phyloP scores from a whole-genome alignment of 805 yeast genomes.

The Kodamaea leandrae region DNA sequence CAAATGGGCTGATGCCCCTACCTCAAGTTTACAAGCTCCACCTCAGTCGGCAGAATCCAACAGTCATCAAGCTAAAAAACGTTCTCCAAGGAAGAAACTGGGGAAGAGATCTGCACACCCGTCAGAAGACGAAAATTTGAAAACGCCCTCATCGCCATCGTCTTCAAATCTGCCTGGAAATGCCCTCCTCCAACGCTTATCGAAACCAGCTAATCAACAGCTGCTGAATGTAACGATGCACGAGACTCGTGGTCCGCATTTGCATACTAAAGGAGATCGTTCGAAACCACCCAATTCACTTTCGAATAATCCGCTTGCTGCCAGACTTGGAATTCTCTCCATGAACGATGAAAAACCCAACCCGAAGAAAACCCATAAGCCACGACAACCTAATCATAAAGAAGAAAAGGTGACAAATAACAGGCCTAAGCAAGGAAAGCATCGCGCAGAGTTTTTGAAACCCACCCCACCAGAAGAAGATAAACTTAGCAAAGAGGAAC shows the following conservation, averaged over 20 bases:
- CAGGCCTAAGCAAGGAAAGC: background rate
- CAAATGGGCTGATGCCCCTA: constrained; percentile 32
- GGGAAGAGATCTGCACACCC: too few species aligned
- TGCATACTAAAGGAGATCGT: background rate
- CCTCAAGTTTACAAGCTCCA: constrained; percentile 2
- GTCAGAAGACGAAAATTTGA: too few species aligned
- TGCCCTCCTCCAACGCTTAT: too few species aligned
- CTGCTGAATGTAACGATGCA: too few species aligned
- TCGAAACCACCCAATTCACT: background rate
- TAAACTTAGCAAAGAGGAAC: constrained; percentile 5
- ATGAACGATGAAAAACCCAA: background rate
- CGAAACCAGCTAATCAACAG: too few species aligned
- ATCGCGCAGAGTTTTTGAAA: background rate
- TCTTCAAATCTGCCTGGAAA: too few species aligned
- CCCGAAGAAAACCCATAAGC: too few species aligned
- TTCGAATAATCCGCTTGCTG: constrained; percentile 8
- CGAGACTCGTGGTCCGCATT: too few species aligned
- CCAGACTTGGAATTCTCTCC: constrained; percentile 7
- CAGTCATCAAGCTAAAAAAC: too few species aligned
- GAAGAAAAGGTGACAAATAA: too few species aligned
- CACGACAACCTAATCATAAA: background rate
- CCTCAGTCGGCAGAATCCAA: constrained; percentile 3
- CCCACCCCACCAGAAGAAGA: background rate
- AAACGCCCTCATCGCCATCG: too few species aligned
- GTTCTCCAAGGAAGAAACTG: too few species aligned